Evolutionary conservation across 2,329 filamentous ascomycete species (phyloP), one percentile per base, ranked within the genome.

Genomic region (Penicillium sp.): DNA sequence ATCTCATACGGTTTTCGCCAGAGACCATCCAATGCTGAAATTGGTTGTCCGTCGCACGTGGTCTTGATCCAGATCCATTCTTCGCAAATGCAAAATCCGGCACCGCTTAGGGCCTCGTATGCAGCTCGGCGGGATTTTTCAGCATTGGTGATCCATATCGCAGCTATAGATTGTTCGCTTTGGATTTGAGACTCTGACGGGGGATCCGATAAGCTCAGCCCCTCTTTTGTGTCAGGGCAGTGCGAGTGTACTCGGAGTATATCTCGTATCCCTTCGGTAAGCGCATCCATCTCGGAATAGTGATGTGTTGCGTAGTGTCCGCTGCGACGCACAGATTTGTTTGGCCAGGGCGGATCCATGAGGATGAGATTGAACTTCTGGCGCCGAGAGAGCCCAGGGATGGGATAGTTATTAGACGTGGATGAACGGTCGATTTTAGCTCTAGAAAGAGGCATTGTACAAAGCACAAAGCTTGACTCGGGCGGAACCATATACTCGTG

Each of bases 41-140:
- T 76, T 0, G 82, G 77, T 53, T 81, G 75, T 3, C 84, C 84
- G 2, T 71, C 58, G 0, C 63, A 64, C 0, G 84, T 86, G 1
- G 76, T 79, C 67, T 87, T 87, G 49, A 85, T 66, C 84, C 84
- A 87, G 4, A 85, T 64, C 84, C 84, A 87, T 69, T 87, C 83
- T 60, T 87, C 84, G 5, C 72, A 63, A 7, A 85, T 61, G 2
- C 70, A 62, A 3, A 86, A 72, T 6, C 78, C 79, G 64, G 78
- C 78, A 5, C 58, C 62, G 10, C 71, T 68, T 0, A 84, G 46
- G 53, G 75, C 40, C 58, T 73, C 40, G 66, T 80, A 57, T 68
- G 76, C 79, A 14, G 77, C 69, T 2, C 74, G 67, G 4, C 82
- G 74, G 13, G 83, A 67, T 16, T 77, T 76, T 14, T 72, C 66